These are phyloP conservation scores for Aureobasidium zeae DNA, from an alignment of 2,329 filamentous ascomycete species.

Conservation along the genomic window DNA sequence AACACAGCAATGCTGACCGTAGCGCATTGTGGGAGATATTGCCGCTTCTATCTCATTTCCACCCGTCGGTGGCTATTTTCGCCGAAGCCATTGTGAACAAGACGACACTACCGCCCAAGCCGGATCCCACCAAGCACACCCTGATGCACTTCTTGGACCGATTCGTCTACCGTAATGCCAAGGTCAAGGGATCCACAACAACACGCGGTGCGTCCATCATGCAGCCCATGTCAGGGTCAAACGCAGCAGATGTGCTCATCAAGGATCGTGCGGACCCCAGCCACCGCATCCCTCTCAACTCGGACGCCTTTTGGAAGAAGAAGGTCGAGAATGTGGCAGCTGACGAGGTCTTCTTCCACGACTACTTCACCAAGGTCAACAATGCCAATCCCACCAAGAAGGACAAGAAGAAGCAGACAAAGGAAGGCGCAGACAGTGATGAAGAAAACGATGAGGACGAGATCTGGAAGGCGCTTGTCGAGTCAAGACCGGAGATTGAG, in stretches of 20 bases:
- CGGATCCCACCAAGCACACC: constrained; percentile 81
- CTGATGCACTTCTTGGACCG: constrained; percentile 94
- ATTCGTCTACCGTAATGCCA: constrained; percentile 95
- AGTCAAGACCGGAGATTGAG: constrained; percentile 68
- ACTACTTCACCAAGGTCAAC: constrained; percentile 71
- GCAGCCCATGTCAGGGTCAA: constrained; percentile 71
- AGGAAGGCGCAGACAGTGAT: constrained; percentile 31
- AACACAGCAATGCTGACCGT: constrained; percentile 84
- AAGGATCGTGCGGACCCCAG: constrained; percentile 50
- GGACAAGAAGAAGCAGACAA: constrained; percentile 46
- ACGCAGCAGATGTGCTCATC: constrained; percentile 52
- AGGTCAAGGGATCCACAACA: constrained; percentile 48
- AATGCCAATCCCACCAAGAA: constrained; percentile 48
- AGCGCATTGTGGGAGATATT: constrained; percentile 91
- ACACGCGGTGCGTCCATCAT: constrained; percentile 83
- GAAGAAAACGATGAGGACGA: constrained; percentile 52
- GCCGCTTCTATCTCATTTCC: constrained; percentile 73
- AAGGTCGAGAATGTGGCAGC: constrained; percentile 77
- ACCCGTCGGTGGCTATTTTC: constrained; percentile 83
- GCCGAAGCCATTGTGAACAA: constrained; percentile 62
- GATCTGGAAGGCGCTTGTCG: constrained; percentile 85
- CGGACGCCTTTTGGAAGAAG: constrained; percentile 83
- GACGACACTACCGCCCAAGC: constrained; percentile 69
- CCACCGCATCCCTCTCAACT: constrained; percentile 63
- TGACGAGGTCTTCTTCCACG: constrained; percentile 96